These are phyloP conservation scores for Lactarius quietus DNA, from an alignment of 768 basidiomycete genomes.

Conservation along the genomic window DNA sequence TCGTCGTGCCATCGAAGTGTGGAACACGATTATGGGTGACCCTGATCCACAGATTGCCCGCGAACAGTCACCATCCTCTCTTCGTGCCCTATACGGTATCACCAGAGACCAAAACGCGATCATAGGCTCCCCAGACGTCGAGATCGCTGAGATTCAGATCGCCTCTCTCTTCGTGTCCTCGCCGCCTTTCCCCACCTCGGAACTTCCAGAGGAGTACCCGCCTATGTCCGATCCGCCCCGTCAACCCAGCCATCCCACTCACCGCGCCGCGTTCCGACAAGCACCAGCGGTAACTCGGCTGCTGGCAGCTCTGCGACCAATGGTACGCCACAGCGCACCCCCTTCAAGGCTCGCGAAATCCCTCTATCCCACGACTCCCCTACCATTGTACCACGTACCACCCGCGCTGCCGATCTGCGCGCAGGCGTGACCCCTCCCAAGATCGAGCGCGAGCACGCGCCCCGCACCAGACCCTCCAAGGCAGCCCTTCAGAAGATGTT, in stretches of 20 bases:
- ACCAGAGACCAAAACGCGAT: constrained; percentile 56
- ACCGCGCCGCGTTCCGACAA: constrained; percentile 26
- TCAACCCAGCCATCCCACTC: constrained; percentile 40
- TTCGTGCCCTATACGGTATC: constrained; percentile 66
- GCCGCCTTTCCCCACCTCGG: constrained; percentile 69
- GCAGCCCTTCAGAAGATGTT: constrained; percentile 64
- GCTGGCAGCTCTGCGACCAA: constrained; percentile 47
- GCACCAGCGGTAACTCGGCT: constrained; percentile 29
- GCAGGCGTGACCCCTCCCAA: constrained; percentile 51
- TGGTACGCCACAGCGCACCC: constrained; percentile 43
- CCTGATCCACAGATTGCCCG: constrained; percentile 56
- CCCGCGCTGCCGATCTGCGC: constrained; percentile 69
- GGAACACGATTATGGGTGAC: constrained; percentile 73
- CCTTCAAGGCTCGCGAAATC: constrained; percentile 65
- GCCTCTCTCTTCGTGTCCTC: constrained; percentile 76
- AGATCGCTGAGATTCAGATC: constrained; percentile 78
- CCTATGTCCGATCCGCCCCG: constrained; percentile 42
- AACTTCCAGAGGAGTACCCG: constrained; percentile 50
- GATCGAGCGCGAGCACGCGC: constrained; percentile 37
- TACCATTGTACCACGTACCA: constrained; percentile 73
- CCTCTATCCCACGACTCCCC: constrained; percentile 60
- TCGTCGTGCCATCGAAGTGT: constrained; percentile 75
- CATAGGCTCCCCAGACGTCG: constrained; percentile 65
- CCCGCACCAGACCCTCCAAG: constrained; percentile 55
- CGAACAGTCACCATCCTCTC: constrained; percentile 53